A percentile compares a stretch with the other conserved stretches of the same genome.
phyloP scores from a whole-genome alignment of 805 yeast genomes.

The Hanseniaspora nectarophila region DNA sequence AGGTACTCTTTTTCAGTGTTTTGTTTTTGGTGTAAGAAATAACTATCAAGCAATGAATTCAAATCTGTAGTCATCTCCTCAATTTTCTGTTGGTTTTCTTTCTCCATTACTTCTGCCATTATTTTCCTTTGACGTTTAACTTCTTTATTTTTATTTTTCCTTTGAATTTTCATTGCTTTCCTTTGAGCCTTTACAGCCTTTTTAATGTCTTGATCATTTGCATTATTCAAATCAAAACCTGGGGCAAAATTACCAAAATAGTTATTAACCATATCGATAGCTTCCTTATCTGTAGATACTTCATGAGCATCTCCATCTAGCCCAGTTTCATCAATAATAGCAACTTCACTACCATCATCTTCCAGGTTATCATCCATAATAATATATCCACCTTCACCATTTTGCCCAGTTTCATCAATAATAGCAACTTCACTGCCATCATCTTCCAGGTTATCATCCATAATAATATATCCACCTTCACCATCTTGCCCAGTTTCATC shows the following conservation, averaged over 20 bases:
- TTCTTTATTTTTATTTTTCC: slow-evolving; percentile 34
- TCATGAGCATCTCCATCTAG: no score
- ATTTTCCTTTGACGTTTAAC: slow-evolving; percentile 38
- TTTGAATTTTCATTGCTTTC: slow-evolving; percentile 21
- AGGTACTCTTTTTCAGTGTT: slow-evolving; percentile 39
- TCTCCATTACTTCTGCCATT: slow-evolving; percentile 44
- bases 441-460: no score
- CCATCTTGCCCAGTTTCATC: no score
- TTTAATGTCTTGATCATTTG: slow-evolving; percentile 25
- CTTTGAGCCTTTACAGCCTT: no score
- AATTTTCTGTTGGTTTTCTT: slow-evolving; percentile 39
- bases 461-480: no score
- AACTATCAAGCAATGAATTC: slow-evolving; percentile 35
- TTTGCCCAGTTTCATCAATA: no score
- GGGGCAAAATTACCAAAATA: background rate
- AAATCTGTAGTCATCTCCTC: slow-evolving; percentile 41
- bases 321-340: no score
- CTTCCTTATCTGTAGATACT: slow-evolving; percentile 21
- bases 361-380: no score
- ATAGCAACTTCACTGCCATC: no score
- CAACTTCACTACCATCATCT: no score
- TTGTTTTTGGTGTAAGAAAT: slow-evolving; percentile 36
- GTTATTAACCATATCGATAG: slow-evolving; percentile 9
- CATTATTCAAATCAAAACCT: slow-evolving; percentile 23
- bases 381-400: no score